Evolutionary conservation across 1,284 basidiomycete species (phyloP), one percentile per base, ranked within the genome.

Genomic region (Rhodotorula sp.): DNA sequence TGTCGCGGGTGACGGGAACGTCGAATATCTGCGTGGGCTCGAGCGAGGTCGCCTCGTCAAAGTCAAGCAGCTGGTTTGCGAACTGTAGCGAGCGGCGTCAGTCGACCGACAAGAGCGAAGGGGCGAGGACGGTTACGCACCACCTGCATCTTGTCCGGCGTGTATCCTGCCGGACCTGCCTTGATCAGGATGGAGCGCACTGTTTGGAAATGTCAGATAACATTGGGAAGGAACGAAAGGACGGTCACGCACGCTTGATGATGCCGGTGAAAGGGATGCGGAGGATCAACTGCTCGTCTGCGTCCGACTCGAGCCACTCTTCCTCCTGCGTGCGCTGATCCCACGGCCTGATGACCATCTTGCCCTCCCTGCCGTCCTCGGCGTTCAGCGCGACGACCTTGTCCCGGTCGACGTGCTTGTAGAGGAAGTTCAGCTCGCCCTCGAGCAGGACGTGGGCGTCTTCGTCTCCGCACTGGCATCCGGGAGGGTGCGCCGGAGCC

Each of bases 171-270:
- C 9, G 75, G 75, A 20, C 76, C 77, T 2, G 72, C 50, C 50
- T 77, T 76, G 59, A 78, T 58, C 18, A 78, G 46, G 55, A 78
- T 77, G 13, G 72, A 72, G 6, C 76, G 72, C 46, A 78, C 73
- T 74, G 62, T 4, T 2, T 2, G 16, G 0, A 4, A 34, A 22
- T 15, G 28, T 48, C 28, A 52, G 28, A 7, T 28, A 15, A 26
- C 24, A 8, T 6, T 4, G 34, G 28, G 9, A 6, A 20, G 11
- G 46, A 9, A 30, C 8, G 16, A 55, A n/a, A 15, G 22, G 16
- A 30, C 22, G 34, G 6, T 6, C n/a, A 58, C 70, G 9, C 34
- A 70, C 73, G 70, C 55, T 78, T 78, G 66, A 78, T 60, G 24
- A 59, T 69, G 20, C 74, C 77, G 2, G 76, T 78, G 65, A 78